Base-by-base conservation (phyloP, 1,284 basidiomycete species). In the Athelia psychrophila region DNA sequence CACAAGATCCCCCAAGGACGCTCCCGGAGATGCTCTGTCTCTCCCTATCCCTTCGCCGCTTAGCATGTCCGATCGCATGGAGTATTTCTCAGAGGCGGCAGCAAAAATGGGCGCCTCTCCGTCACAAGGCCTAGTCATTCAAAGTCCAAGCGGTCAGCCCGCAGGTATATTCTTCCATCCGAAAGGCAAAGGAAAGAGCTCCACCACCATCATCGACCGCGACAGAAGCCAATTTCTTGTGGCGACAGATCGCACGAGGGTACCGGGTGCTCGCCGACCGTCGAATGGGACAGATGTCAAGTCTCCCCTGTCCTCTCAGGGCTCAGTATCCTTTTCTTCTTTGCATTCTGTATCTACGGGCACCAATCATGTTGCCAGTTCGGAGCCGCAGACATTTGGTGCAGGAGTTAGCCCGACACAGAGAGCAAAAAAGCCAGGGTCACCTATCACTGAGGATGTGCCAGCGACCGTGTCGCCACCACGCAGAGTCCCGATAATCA, bases 131-230 rank as follows among this genome's bases (percentile, higher is more conserved):
- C 80, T 98, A 19, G 81, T 98, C 42, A 88, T 99, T 48, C 93
- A 95, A 58, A 92, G 87, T 63, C 92, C 93, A 0, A 93, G 97
- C 64, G 96, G 96, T 0, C 85, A 94, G 56, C 91, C 94, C 0
- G 84, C 93, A 19, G 95, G 94, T 5, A 95, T 99, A 57, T 93
- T 95, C 72, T 99, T 99, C 70, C 90, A 95, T 59, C 96, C 96
- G 0, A 75, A 79, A 20, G 64, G 73, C 4, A 82, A 78, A 52
- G 71, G 62, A 57, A 40, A 64, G 27, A 63, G 60, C 54, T 30
- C 27, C 5, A 49, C 59, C 36, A 66, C 69, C 6, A 59, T 61
- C 6, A 71, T 73, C 68, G 78, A 79, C 47, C 59, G 74, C 19
- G 75, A 75, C 49, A 74, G 70, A 51, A 70, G 69, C 0, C 77